Conservation (phyloP, 2,329 filamentous ascomycete genomes). For the Sporothrix phasma region DNA sequence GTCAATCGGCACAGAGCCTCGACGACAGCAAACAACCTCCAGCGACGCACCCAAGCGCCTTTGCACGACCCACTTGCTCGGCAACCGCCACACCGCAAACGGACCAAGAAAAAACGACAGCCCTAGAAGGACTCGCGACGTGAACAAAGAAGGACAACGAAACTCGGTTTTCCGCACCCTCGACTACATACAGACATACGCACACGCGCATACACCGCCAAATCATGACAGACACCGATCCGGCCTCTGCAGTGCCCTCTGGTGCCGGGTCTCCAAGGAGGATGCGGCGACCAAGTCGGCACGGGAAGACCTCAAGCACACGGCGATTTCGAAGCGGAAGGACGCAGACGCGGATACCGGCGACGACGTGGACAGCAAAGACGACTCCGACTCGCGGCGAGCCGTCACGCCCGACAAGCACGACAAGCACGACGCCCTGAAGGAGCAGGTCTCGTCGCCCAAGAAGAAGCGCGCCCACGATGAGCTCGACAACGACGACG, state of each 20-base stretch:
- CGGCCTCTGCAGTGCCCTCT: conserved; percentile 19
- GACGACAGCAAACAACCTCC: neutral
- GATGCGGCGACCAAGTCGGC: conserved; percentile 55
- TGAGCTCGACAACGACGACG: conserved; percentile 42
- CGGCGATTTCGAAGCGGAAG: conserved; percentile 47
- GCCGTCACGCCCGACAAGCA: conserved; percentile 16
- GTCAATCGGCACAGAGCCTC: neutral
- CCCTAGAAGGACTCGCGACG: neutral
- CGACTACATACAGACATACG: neutral
- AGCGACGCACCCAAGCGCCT: neutral
- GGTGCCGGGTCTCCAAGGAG: conserved; percentile 34
- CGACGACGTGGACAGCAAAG: conserved; percentile 18
- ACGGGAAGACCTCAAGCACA: conserved; percentile 55
- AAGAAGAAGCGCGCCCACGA: conserved; percentile 58
- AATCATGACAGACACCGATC: conserved; percentile 13
- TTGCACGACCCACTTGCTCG: conserved; percentile 1
- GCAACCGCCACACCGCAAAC: neutral
- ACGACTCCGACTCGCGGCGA: conserved; percentile 20
- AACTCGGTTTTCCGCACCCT: neutral
- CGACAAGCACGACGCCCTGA: conserved; percentile 29
- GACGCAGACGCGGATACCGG: conserved; percentile 15
- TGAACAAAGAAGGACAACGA: neutral
- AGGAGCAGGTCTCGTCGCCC: conserved; percentile 46
- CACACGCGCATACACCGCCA: neutral
- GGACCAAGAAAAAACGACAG: neutral